Conservation (phyloP, 2,329 filamentous ascomycete species). For the Botrytis paeoniae region DNA sequence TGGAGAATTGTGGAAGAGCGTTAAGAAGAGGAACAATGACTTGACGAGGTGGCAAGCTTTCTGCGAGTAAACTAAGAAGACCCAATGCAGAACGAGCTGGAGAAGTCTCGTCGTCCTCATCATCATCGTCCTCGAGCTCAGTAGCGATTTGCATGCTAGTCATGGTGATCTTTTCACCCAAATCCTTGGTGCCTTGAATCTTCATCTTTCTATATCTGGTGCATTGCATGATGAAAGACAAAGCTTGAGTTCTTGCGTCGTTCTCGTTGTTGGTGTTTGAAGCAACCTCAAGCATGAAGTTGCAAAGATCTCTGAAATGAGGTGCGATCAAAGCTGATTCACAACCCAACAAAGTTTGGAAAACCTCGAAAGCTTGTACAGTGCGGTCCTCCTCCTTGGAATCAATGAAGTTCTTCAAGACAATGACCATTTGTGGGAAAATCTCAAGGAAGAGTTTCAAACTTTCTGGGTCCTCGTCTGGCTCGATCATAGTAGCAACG, state of each 20-base stretch:
- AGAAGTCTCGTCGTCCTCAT: conserved; percentile 73
- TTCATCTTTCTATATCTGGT: conserved; percentile 93
- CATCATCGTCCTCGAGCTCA: conserved; percentile 76
- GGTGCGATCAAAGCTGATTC: conserved; percentile 78
- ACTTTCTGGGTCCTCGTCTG: conserved; percentile 75
- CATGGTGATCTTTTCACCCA: conserved; percentile 82
- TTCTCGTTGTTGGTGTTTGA: conserved; percentile 74
- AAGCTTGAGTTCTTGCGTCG: conserved; percentile 82
- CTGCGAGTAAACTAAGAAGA: conserved; percentile 84
- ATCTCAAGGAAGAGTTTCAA: conserved; percentile 74
- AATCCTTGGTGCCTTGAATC: conserved; percentile 79
- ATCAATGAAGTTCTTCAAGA: conserved; percentile 81
- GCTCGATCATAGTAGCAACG: conserved; percentile 81
- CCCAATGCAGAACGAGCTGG: conserved; percentile 82
- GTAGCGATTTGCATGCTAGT: conserved; percentile 87
- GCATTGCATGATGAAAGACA: conserved; percentile 90
- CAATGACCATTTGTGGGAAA: conserved; percentile 82
- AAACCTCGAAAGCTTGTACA: conserved; percentile 91
- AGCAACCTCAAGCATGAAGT: conserved; percentile 90
- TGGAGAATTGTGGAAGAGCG: conserved; percentile 77
- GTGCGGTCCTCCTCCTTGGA: conserved; percentile 80
- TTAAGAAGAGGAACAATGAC: conserved; percentile 91
- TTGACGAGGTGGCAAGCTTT: conserved; percentile 85
- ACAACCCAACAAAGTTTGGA: conserved; percentile 90
- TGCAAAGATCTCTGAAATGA: conserved; percentile 85